These are phyloP conservation scores for Phalaenopsis aphrodite DNA, from an alignment of 106 monocot genomes.

Conservation along the genomic window DNA sequence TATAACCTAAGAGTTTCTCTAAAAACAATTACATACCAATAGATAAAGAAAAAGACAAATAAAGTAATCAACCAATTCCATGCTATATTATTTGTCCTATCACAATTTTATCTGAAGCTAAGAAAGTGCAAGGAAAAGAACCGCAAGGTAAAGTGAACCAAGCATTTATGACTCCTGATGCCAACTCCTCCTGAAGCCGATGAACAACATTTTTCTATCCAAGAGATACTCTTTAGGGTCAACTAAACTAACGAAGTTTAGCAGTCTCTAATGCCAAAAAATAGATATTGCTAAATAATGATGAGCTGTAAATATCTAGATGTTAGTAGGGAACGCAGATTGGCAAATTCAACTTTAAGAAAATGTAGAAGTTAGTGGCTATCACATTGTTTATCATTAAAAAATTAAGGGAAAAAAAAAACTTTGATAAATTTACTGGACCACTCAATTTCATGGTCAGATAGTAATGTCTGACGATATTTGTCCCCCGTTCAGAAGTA, in stretches of 20 bases:
- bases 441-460: background rate
- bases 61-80: no score
- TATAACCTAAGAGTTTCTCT: no score
- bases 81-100: no score
- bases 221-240: background rate
- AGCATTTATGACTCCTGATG: no score
- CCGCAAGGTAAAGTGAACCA: no score
- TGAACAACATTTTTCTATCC: background rate
- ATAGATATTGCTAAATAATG: background rate
- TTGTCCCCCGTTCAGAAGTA: background rate
- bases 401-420: background rate
- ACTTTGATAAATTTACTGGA: background rate
- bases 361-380: background rate
- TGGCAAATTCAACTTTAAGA: background rate
- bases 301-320: background rate
- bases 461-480: background rate
- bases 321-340: background rate
- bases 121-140: no score
- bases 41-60: no score
- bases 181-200: background rate
- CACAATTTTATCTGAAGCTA: no score
- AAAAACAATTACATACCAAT: no score
- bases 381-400: background rate
- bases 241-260: background rate
- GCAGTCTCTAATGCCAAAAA: background rate